Evolutionary conservation across 148 eudicot genomes (phyloP).

Genomic region (Heliamphora exappendiculata): DNA sequence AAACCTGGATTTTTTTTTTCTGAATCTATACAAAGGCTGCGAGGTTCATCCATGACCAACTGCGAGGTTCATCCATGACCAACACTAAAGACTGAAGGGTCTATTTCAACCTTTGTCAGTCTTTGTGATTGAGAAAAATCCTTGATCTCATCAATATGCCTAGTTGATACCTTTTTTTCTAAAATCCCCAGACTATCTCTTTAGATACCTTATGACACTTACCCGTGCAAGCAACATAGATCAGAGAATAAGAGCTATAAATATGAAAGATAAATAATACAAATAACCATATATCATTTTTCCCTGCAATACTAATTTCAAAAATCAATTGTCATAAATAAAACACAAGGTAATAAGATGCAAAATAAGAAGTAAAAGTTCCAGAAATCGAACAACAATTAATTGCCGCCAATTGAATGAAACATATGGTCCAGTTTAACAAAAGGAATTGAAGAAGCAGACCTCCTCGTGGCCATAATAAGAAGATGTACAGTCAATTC

Average conservation of each 20-base stretch:
- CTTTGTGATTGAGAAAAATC: too few species aligned
- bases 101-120: too few species aligned
- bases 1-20: too few species aligned
- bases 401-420: not conserved
- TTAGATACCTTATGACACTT: too few species aligned
- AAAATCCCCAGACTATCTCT: too few species aligned
- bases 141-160: too few species aligned
- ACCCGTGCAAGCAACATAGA: not conserved
- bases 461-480: conserved; percentile 99
- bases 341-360: not conserved
- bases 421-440: not conserved
- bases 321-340: not conserved
- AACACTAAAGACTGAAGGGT: too few species aligned
- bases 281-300: not conserved
- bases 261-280: not conserved
- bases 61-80: too few species aligned
- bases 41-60: too few species aligned
- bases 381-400: not conserved
- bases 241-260: not conserved
- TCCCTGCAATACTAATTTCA: not conserved
- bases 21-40: too few species aligned
- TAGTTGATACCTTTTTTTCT: not conserved
- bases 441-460: conserved; percentile 17
- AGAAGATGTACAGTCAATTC: conserved; percentile 60
- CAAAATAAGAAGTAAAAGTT: not conserved